A percentile compares a stretch with the other conserved stretches of the same genome.
Evolutionary conservation across 352 stramenopile species (phyloP).

Genomic region (Globisporangium sylvaticum): DNA sequence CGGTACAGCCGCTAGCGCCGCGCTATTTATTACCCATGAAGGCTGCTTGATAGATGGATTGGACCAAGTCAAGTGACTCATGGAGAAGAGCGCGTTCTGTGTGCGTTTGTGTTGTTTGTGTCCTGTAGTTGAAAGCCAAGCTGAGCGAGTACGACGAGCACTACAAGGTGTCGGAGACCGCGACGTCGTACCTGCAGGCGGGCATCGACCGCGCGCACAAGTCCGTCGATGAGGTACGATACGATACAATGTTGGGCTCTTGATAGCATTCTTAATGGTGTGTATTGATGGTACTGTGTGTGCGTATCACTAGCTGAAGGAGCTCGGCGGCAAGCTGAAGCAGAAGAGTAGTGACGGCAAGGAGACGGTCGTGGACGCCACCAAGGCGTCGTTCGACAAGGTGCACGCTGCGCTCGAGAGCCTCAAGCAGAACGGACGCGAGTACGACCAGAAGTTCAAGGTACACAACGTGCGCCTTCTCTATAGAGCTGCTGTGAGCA

Average conservation of each 20-base stretch:
- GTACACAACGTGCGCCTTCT: conserved; percentile 1
- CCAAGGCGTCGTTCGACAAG: conserved; percentile 52
- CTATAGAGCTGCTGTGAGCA: too few species aligned
- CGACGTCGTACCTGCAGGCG: conserved; percentile 56
- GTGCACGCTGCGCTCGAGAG: conserved; percentile 47
- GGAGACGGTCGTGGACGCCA: conserved; percentile 17
- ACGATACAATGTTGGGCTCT: too few species aligned
- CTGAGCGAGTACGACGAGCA: conserved; percentile 63
- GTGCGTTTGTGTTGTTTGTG: neutral
- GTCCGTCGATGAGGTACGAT: conserved; percentile 54
- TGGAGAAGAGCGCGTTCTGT: too few species aligned
- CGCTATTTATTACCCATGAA: too few species aligned
- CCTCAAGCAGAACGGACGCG: conserved; percentile 54
- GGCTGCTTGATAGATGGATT: too few species aligned
- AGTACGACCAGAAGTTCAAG: conserved; percentile 69
- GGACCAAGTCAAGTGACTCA: too few species aligned
- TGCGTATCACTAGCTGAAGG: conserved; percentile 29
- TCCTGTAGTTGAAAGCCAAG: conserved; percentile 37
- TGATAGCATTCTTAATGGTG: too few species aligned
- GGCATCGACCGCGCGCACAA: conserved; percentile 63
- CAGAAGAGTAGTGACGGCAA: neutral
- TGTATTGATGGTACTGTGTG: neutral
- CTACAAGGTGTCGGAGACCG: conserved; percentile 70
- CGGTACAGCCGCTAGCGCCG: conserved; percentile 17
- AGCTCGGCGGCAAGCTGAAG: conserved; percentile 47